phyloP scores from a whole-genome alignment of 345 rosid genomes.

The Eutrema heterophyllum region DNA sequence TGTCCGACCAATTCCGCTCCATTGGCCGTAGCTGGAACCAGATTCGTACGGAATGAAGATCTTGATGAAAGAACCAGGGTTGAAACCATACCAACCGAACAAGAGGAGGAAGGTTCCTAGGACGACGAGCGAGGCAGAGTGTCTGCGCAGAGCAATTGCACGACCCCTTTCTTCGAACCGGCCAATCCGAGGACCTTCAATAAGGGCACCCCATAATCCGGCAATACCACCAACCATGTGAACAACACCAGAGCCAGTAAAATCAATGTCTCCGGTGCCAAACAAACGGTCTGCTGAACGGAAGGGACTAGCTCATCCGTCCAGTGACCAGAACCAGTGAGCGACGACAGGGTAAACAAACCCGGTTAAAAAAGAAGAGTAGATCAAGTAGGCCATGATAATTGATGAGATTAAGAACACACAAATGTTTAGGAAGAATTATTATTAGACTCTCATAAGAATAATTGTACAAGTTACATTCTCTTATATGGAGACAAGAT shows the following conservation, averaged over 20 bases:
- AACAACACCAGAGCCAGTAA: slow-evolving; percentile 76
- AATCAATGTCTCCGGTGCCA: slow-evolving; percentile 68
- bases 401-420: too few species aligned
- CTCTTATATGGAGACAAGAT: too few species aligned
- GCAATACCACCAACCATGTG: slow-evolving; percentile 82
- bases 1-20: slow-evolving; percentile 88
- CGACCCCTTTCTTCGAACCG: slow-evolving; percentile 46
- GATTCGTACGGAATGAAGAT: slow-evolving; percentile 33
- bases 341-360: slow-evolving; percentile 89
- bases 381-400: slow-evolving; percentile 82
- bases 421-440: too few species aligned
- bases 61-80: slow-evolving; percentile 62
- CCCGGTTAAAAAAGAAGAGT: slow-evolving; percentile 79
- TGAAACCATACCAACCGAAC: slow-evolving; percentile 89
- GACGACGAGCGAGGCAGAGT: slow-evolving; percentile 67
- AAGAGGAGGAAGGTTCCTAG: slow-evolving; percentile 71
- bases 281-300: slow-evolving; percentile 41
- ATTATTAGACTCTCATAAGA: too few species aligned
- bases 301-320: slow-evolving; percentile 82
- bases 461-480: too few species aligned
- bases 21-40: slow-evolving; percentile 51
- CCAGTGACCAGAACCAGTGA: slow-evolving; percentile 88
- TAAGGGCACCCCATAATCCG: slow-evolving; percentile 72
- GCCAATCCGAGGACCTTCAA: slow-evolving; percentile 78
- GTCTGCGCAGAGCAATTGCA: slow-evolving; percentile 44